phyloP scores from a whole-genome alignment of 305 asterid genomes.

The Fraxinus nigra region DNA sequence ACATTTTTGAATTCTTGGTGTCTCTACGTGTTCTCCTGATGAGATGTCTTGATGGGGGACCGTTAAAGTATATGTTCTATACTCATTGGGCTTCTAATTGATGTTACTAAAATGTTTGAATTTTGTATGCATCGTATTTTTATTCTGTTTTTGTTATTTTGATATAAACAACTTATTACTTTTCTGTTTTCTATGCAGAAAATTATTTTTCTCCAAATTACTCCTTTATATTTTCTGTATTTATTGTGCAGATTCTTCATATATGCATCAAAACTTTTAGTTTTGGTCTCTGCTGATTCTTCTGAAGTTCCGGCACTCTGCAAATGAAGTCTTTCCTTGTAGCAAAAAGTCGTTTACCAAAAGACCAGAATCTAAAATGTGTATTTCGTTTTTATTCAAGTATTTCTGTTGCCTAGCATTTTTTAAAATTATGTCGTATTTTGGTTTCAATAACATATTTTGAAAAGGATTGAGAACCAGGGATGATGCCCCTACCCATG shows the following conservation, averaged over 20 bases:
- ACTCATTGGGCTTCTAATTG: background rate
- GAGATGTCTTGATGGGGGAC: background rate
- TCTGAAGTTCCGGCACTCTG: constrained; percentile 87
- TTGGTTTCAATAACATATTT: constrained; percentile 16
- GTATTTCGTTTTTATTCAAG: constrained; percentile 33
- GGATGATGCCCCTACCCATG: constrained; percentile 3
- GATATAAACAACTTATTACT: background rate
- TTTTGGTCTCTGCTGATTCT: constrained; percentile 74
- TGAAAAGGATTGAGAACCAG: constrained; percentile 27
- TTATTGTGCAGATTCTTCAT: constrained; percentile 46
- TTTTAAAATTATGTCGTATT: constrained; percentile 32
- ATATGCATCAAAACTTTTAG: constrained; percentile 39
- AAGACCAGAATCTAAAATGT: constrained; percentile 34
- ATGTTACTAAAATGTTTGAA: background rate
- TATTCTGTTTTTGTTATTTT: background rate
- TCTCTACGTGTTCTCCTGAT: background rate
- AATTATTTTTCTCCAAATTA: background rate
- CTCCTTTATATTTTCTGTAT: constrained; percentile 34
- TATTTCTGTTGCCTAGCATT: constrained; percentile 15
- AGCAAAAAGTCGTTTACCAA: constrained; percentile 34
- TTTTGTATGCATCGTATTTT: background rate
- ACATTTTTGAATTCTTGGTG: background rate
- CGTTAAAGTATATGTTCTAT: background rate
- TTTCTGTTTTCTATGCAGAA: background rate
- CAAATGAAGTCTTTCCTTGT: constrained; percentile 78